phyloP scores from a whole-genome alignment of 176 grass and related monocot genomes.

The Ensete glaucum region DNA sequence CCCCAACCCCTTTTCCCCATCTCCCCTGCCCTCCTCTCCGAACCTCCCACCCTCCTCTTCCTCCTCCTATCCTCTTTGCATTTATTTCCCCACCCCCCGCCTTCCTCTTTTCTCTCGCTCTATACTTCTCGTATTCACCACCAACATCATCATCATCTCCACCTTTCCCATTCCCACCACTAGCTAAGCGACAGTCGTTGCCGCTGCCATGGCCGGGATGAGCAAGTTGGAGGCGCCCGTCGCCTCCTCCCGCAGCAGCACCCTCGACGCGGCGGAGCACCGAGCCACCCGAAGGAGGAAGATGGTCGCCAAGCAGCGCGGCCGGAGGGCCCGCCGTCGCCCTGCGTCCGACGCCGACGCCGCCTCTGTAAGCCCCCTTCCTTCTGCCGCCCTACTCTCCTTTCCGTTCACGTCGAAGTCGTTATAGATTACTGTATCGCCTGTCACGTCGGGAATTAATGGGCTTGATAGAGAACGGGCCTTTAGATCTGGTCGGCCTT shows the following conservation, averaged over 20 bases:
- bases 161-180: neutral
- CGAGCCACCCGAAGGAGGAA: slow-evolving; percentile 13
- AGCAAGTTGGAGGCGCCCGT: neutral
- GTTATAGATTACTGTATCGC: too few relatives aligned
- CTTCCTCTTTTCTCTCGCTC: neutral
- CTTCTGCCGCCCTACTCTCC: neutral
- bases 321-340: neutral
- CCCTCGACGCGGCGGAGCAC: slow-evolving; percentile 7
- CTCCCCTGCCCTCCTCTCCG: neutral
- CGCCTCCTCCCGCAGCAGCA: neutral
- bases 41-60: slow-evolving; percentile 13
- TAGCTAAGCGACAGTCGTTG: neutral
- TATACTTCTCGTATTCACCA: neutral
- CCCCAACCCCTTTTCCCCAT: neutral
- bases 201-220: slow-evolving; percentile 1
- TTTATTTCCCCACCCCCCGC: neutral
- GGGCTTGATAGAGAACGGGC: neutral
- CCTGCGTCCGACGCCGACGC: neutral
- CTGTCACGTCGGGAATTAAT: neutral
- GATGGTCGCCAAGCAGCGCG: slow-evolving; percentile 14
- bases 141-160: neutral
- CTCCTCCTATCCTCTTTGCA: neutral
- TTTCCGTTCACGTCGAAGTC: neutral
- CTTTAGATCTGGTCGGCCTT: neutral
- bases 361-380: slow-evolving; percentile 3